Base-by-base conservation (phyloP, 352 stramenopile genomes). In the Saprolegnia diclina region DNA sequence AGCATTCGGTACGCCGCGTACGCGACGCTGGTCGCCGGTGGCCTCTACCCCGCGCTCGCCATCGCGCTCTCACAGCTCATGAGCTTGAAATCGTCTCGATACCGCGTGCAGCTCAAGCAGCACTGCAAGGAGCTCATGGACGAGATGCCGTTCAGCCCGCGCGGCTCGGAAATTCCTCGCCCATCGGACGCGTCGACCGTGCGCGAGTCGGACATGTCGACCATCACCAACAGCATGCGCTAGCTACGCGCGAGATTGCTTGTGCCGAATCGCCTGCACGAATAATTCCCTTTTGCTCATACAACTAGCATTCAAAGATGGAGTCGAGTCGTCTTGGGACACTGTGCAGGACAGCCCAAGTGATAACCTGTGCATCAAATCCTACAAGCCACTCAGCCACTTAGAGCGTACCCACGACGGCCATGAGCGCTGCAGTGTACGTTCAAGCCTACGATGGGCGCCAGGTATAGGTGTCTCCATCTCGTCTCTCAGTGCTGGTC, bases 1-100 rank as follows among this genome's bases (percentile, higher is more conserved):
- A 74, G 81, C 29, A 83, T 93, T n/a, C 81, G 82, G 16, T 46
- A 76, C 4, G 85, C 78, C 50, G 56, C 89, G 14, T 93, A 90
- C 56, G 72, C 90, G 0, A 32, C 83, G 13, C 71, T 91, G 21
- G 73, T 67, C n/a, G 73, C 65, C 9, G 79, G 78, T 0, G 72
- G 90, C 3, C 54, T 89, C 35, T 90, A 91, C 57, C 77, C 81
- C 11, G 48, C 85, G 35, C 72, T 90, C 10, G 80, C 80, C 0
- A 77, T 91, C n/a, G 61, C 89, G 3, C 77, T 91, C 38, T 79
- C 85, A 46, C 78, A 73, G 6, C 77, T 86, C 46, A 77, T 82
- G 55, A 79, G 75, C 46, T 72, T 83, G 64, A 93, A 93, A 44
- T 91, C 88, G 50, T 73, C 73, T 35, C 67, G 73, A 1, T 93